Conservation (phyloP, 768 basidiomycete genomes). For the Leccinum uliginosum region DNA sequence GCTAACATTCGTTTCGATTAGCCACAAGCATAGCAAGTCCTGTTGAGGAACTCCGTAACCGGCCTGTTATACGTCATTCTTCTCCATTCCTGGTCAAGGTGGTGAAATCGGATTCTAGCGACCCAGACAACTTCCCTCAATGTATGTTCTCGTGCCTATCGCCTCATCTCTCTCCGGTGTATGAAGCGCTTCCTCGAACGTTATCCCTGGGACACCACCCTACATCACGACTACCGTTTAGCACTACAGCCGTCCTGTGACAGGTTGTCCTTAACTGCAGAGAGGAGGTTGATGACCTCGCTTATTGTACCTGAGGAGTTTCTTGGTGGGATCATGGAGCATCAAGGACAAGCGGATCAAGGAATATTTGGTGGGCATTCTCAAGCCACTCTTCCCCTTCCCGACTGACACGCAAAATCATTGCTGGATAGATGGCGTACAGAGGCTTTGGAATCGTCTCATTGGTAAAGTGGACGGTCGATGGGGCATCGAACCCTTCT, state of each 20-base stretch:
- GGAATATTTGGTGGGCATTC: slow-evolving; percentile 71
- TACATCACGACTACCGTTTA: slow-evolving; percentile 71
- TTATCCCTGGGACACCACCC: slow-evolving; percentile 70
- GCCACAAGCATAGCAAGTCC: no score
- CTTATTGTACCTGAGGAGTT: slow-evolving; percentile 54
- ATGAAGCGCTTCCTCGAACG: slow-evolving; percentile 58
- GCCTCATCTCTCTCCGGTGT: slow-evolving; percentile 50
- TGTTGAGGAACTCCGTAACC: no score
- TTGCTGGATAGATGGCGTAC: slow-evolving; percentile 44
- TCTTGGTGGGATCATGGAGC: slow-evolving; percentile 67
- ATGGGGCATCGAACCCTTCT: slow-evolving; percentile 64
- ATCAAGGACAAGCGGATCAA: slow-evolving; percentile 74
- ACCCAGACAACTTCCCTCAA: slow-evolving; percentile 33
- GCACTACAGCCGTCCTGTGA: slow-evolving; percentile 64
- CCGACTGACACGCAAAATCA: slow-evolving; percentile 37
- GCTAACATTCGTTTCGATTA: no score
- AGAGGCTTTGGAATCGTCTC: slow-evolving; percentile 51
- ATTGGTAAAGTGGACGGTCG: slow-evolving; percentile 59
- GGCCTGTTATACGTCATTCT: slow-evolving; percentile 34
- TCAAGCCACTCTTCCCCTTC: slow-evolving; percentile 72
- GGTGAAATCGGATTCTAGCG: slow-evolving; percentile 17
- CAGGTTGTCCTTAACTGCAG: slow-evolving; percentile 77
- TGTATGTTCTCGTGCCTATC: slow-evolving; percentile 13
- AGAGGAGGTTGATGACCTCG: slow-evolving; percentile 54
- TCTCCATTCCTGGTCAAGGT: slow-evolving; percentile 50